Conservation (phyloP, 208 protist species). For the Trypanosoma melophagium region DNA sequence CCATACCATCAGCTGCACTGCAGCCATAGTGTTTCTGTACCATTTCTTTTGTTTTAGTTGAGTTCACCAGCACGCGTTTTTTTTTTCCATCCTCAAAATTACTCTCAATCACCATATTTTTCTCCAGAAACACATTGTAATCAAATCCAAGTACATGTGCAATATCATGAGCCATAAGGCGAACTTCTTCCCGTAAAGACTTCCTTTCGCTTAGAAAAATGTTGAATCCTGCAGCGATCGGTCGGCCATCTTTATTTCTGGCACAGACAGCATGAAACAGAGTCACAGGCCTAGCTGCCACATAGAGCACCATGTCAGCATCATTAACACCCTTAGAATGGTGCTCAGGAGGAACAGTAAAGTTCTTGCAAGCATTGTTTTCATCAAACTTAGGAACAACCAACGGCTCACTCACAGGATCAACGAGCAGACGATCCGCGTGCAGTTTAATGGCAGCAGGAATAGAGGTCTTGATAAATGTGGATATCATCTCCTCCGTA, state of each 20-base stretch:
- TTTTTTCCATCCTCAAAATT: constrained; percentile 2
- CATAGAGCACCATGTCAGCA: constrained; percentile 29
- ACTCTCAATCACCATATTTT: constrained; percentile 11
- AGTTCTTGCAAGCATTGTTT: not conserved
- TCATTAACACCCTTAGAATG: not conserved
- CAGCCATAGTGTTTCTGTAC: constrained; percentile 23
- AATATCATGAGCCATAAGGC: constrained; percentile 55
- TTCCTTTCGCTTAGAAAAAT: constrained; percentile 34
- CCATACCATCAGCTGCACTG: constrained; percentile 15
- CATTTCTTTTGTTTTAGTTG: not conserved
- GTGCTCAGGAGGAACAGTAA: constrained; percentile 15
- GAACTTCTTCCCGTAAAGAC: constrained; percentile 10
- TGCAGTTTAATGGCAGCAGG: constrained; percentile 14
- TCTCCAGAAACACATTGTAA: not conserved
- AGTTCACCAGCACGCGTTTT: not conserved
- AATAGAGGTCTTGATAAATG: too few species aligned
- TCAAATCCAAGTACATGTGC: constrained; percentile 67
- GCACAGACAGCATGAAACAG: constrained; percentile 34
- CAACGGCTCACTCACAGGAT: not conserved
- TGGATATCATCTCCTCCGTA: too few species aligned
- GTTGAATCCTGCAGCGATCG: constrained; percentile 42
- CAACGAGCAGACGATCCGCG: constrained; percentile 12
- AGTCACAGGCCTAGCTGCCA: constrained; percentile 11
- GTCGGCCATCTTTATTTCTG: constrained; percentile 9
- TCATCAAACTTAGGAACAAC: constrained; percentile 4